Base-by-base conservation (phyloP, 2,329 filamentous ascomycete genomes). In the Gnomoniopsis sp. region DNA sequence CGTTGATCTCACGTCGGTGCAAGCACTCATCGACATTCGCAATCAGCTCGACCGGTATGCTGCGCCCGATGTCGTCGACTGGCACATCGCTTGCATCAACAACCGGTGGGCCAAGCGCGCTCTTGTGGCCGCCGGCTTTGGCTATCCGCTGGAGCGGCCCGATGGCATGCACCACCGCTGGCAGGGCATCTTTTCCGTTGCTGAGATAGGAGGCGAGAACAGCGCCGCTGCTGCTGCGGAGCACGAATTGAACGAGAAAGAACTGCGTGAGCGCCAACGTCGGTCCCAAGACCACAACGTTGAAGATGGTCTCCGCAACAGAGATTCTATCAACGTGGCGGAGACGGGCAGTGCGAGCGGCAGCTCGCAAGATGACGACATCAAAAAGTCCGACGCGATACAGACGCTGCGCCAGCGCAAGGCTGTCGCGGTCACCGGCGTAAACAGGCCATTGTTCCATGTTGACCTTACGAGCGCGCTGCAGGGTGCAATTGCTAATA, bases 41-140 rank as follows among this genome's bases (percentile, higher is more conserved):
- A 96, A 96, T 72, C 93, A 97, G 70, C 86, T 98, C 26, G 93
- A 97, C 71, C 82, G 86, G 21, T 96, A 96, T 70, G 84, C 91
- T 1, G 74, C 88, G 0, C 93, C 93, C 0, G 86, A 92, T 21
- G 79, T 82, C 2, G 93, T 98, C 4, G 91, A 97, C 71, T 98
- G 93, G 93, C 95, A 98, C 74, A 88, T 98, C 63, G 91, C 93
- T n/a, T 89, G 87, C 74, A 89, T 98, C 76, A 92, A 88, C 76
- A 97, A 95, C 78, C 85, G 90, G 58, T 97, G 93, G 93, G 93
- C 92, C 23, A 96, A 96, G 77, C 89, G 92, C 34, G 93, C 91
- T 4, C 86, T 98, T 47, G 88, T 88, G 3, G 86, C 90, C 2
- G 93, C 89, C 23, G 93, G 93, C 14, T 98, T 98, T 68, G 93